Percentiles rank a stretch among this genome's conserved stretches.
Conservation (phyloP, 2,329 filamentous ascomycete species). For the Aspergillus eucalypticola region DNA sequence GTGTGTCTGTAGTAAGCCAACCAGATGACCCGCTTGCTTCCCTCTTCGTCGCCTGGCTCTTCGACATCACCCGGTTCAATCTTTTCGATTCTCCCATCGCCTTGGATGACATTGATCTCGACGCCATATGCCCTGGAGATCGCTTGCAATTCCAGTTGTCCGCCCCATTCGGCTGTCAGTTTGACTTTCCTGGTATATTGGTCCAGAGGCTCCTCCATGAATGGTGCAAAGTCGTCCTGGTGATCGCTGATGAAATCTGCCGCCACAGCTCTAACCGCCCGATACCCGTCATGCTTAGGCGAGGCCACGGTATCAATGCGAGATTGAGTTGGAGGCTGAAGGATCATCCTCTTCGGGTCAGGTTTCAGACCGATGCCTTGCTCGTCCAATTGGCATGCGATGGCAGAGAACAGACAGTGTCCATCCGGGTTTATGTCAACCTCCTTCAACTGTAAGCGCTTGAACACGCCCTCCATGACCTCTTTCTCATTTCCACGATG, state of each 20-base stretch:
- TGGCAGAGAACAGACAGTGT: constrained; percentile 89
- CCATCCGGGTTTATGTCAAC: constrained; percentile 84
- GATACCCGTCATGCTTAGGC: constrained; percentile 58
- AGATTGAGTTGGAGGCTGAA: constrained; percentile 33
- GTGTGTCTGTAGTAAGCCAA: constrained; percentile 93
- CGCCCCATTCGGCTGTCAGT: constrained; percentile 93
- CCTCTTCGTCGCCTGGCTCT: constrained; percentile 44
- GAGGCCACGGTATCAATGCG: constrained; percentile 35
- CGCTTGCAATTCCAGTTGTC: constrained; percentile 84
- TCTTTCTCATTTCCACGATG: constrained; percentile 68
- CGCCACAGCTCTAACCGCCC: constrained; percentile 67
- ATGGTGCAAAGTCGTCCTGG: constrained; percentile 78
- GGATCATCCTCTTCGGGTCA: constrained; percentile 37
- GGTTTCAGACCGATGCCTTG: constrained; percentile 43
- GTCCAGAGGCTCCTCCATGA: constrained; percentile 77
- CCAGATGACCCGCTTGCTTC: constrained; percentile 68
- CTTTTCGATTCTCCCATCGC: constrained; percentile 74
- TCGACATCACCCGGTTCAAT: constrained; percentile 59
- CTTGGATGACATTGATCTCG: constrained; percentile 80
- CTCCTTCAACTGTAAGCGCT: constrained; percentile 65
- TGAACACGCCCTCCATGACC: constrained; percentile 69
- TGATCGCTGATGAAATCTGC: constrained; percentile 75
- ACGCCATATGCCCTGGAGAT: constrained; percentile 78
- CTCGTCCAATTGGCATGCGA: constrained; percentile 76
- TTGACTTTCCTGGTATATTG: constrained; percentile 74